These are phyloP conservation scores for Candida sojae DNA, from an alignment of 1,139 yeast species.

Conservation along the genomic window DNA sequence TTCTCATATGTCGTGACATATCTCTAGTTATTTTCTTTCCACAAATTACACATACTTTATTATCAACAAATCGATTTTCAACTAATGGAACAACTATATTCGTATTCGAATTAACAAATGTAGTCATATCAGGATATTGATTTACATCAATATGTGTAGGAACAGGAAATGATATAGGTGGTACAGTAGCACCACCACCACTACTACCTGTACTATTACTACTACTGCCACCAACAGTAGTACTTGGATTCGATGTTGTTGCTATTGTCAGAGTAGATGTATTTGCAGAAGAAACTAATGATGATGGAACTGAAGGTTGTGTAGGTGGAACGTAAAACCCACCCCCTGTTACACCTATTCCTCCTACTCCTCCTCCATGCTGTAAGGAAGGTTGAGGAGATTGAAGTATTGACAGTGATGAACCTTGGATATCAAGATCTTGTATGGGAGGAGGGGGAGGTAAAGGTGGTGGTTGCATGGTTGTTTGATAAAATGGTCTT, in stretches of 20 bases:
- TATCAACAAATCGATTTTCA: slow-evolving; percentile 32
- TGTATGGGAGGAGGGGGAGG: neutral
- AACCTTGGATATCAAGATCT: neutral
- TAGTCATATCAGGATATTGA: slow-evolving; percentile 43
- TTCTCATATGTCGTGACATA: slow-evolving; percentile 64
- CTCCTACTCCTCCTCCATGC: too few relatives aligned
- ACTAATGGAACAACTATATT: slow-evolving; percentile 38
- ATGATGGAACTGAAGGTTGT: slow-evolving; percentile 1
- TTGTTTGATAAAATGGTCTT: neutral
- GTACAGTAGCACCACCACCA: neutral
- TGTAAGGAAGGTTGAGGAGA: neutral
- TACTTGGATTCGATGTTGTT: neutral
- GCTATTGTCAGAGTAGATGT: slow-evolving; percentile 4
- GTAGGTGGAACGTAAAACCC: neutral
- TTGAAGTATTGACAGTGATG: neutral
- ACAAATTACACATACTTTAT: slow-evolving; percentile 52
- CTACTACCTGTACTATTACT: too few relatives aligned
- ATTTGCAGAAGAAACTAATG: neutral
- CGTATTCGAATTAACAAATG: slow-evolving; percentile 40
- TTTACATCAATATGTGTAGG: slow-evolving; percentile 10
- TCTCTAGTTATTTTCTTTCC: slow-evolving; percentile 60
- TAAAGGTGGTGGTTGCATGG: neutral
- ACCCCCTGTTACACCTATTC: too few relatives aligned
- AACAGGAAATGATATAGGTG: slow-evolving; percentile 3
- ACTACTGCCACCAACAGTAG: neutral